Conservation (phyloP, 2,329 filamentous ascomycete species). For the Eurotiales sp. region DNA sequence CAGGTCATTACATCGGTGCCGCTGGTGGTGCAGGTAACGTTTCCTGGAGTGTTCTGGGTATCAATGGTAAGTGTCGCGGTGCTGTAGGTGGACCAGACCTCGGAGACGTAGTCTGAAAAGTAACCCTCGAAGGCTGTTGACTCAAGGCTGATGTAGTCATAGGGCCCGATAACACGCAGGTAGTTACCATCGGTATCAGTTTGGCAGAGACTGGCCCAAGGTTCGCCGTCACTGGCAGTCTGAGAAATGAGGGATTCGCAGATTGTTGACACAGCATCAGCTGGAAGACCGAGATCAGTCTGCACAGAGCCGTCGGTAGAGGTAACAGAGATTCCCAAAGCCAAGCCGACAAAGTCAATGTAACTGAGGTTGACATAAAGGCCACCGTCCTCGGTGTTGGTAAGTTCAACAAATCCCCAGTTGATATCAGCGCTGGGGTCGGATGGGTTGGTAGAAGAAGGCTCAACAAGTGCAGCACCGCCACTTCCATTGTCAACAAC, state of each 20-base stretch:
- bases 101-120: constrained; percentile 49
- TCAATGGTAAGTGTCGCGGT: constrained; percentile 47
- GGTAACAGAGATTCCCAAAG: constrained; percentile 51
- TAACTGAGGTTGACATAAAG: constrained; percentile 50
- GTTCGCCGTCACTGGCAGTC: constrained; percentile 44
- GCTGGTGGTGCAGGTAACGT: constrained; percentile 43
- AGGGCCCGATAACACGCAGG: constrained; percentile 54
- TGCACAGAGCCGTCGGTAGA: constrained; percentile 46
- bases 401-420: constrained; percentile 53
- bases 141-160: constrained; percentile 47
- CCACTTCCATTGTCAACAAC: constrained; percentile 32
- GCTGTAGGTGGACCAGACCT: constrained; percentile 52
- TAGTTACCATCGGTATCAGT: constrained; percentile 32
- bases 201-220: constrained; percentile 53
- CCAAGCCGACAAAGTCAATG: constrained; percentile 51
- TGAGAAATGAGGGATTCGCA: constrained; percentile 46
- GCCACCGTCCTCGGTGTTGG: constrained; percentile 36
- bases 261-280: constrained; percentile 46
- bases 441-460: constrained; percentile 42
- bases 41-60: constrained; percentile 53
- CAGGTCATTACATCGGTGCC: constrained; percentile 35
- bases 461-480: constrained; percentile 43
- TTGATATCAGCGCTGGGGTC: constrained; percentile 44
- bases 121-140: constrained; percentile 49
- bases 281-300: constrained; percentile 49